Percentiles rank a stretch among this genome's conserved stretches.
These are phyloP conservation scores for Beta vulgaris DNA, from an alignment of 148 eudicot genomes.

Conservation along the genomic window DNA sequence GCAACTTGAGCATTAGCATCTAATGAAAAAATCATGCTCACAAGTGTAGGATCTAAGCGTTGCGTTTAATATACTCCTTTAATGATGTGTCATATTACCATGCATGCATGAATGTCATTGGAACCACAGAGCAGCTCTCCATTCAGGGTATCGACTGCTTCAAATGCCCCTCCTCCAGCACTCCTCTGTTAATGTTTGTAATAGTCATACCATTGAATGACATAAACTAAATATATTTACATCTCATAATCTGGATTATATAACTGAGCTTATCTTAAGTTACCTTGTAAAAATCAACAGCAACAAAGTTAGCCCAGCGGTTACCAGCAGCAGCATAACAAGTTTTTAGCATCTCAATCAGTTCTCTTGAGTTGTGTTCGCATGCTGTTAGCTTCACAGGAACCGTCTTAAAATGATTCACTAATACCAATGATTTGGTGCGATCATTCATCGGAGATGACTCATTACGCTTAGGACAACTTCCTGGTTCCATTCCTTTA, in stretches of 20 bases:
- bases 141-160: slow-evolving; percentile 34
- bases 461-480: slow-evolving; percentile 32
- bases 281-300: slow-evolving; percentile 41
- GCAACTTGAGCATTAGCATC: too few species aligned
- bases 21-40: too few species aligned
- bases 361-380: slow-evolving; percentile 27
- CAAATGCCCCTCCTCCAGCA: slow-evolving; percentile 34
- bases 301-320: slow-evolving; percentile 42
- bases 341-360: slow-evolving; percentile 26
- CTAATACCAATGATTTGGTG: slow-evolving; percentile 31
- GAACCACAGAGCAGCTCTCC: slow-evolving; percentile 38
- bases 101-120: slow-evolving; percentile 30
- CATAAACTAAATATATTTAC: background rate
- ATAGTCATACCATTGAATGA: background rate
- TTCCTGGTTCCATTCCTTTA: slow-evolving; percentile 32
- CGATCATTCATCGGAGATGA: slow-evolving; percentile 27
- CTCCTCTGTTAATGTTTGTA: slow-evolving; percentile 28
- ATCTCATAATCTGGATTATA: too few species aligned
- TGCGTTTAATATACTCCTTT: background rate
- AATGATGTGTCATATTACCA: slow-evolving; percentile 3
- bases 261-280: background rate
- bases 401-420: slow-evolving; percentile 33
- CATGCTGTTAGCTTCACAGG: slow-evolving; percentile 29
- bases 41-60: background rate
- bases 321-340: slow-evolving; percentile 32